phyloP scores from a whole-genome alignment of 805 yeast species.

The Nakazawaea anatomiae region DNA sequence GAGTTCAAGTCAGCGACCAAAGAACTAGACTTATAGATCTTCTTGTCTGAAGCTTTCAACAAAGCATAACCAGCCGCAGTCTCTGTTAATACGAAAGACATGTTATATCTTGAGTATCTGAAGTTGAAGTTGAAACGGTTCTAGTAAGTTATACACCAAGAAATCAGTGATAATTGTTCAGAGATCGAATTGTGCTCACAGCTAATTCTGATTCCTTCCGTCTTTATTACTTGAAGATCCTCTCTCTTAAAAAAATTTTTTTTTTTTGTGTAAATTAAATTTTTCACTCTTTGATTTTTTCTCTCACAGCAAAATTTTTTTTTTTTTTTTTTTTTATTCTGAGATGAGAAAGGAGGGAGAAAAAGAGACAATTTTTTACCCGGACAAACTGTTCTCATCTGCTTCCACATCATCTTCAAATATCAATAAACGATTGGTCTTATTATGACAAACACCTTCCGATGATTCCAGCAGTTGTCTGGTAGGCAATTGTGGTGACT shows the following conservation, averaged over 20 bases:
- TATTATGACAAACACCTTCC: no score
- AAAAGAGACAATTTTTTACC: not conserved
- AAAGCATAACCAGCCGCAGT: conserved; percentile 99
- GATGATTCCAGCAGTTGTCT: no score
- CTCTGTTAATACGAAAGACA: conserved; percentile 92
- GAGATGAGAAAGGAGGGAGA: not conserved
- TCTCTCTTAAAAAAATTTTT: conserved; percentile 2
- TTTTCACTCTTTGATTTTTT: not conserved
- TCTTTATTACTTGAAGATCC: not conserved
- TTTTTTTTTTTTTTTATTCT: not conserved
- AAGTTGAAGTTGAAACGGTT: not conserved
- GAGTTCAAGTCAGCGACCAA: conserved; percentile 73
- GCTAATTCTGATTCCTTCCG: not conserved
- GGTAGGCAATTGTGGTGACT: no score
- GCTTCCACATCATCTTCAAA: conserved; percentile 1
- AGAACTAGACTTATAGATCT: conserved; percentile 79
- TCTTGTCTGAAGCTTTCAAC: conserved; percentile 95
- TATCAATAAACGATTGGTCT: not conserved
- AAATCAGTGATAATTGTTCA: not conserved
- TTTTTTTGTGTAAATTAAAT: not conserved
- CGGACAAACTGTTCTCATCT: not conserved
- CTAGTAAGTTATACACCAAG: not conserved
- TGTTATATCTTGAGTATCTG: conserved; percentile 18
- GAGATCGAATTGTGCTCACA: not conserved
- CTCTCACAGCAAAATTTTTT: not conserved